These are phyloP conservation scores for Fusarium miscanthi DNA, from an alignment of 2,329 filamentous ascomycete genomes.

Conservation along the genomic window DNA sequence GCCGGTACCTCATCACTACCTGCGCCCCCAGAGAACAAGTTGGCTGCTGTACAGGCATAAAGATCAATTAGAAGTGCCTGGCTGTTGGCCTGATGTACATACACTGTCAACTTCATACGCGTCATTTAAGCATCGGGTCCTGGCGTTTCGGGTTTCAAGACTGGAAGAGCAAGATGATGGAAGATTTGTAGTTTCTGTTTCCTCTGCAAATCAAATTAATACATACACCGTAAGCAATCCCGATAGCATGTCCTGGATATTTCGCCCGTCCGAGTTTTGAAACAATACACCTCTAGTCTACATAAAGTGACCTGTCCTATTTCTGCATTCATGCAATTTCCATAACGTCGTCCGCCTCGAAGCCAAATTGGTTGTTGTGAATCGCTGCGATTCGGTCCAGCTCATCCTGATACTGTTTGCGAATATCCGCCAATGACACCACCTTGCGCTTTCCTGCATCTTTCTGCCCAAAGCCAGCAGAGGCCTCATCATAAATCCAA, in stretches of 20 bases:
- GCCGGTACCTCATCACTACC: slow-evolving; percentile 56
- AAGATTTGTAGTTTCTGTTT: slow-evolving; percentile 39
- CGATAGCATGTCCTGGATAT: slow-evolving; percentile 48
- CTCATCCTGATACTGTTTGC: slow-evolving; percentile 90
- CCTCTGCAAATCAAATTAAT: slow-evolving; percentile 39
- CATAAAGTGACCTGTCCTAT: slow-evolving; percentile 22
- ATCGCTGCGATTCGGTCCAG: slow-evolving; percentile 89
- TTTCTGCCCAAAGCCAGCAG: slow-evolving; percentile 38
- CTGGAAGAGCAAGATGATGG: slow-evolving; percentile 39
- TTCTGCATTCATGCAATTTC: slow-evolving; percentile 56
- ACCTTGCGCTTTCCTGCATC: slow-evolving; percentile 72
- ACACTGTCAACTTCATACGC: slow-evolving; percentile 43
- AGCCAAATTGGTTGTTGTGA: slow-evolving; percentile 88
- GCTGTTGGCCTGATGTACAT: slow-evolving; percentile 33
- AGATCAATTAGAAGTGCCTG: slow-evolving; percentile 7
- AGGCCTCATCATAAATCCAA: slow-evolving; percentile 72
- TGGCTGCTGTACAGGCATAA: slow-evolving; percentile 51
- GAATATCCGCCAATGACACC: slow-evolving; percentile 85
- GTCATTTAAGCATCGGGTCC: slow-evolving; percentile 54
- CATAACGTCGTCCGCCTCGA: slow-evolving; percentile 68
- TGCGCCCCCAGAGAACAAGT: slow-evolving; percentile 58
- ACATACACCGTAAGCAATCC: slow-evolving; percentile 43
- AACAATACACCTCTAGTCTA: slow-evolving; percentile 43
- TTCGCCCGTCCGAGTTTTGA: slow-evolving; percentile 42
- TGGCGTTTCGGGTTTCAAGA: slow-evolving; percentile 52